phyloP scores from a whole-genome alignment of 2,329 filamentous ascomycete species.

The Ophiocordyceps camponoti-saundersi region DNA sequence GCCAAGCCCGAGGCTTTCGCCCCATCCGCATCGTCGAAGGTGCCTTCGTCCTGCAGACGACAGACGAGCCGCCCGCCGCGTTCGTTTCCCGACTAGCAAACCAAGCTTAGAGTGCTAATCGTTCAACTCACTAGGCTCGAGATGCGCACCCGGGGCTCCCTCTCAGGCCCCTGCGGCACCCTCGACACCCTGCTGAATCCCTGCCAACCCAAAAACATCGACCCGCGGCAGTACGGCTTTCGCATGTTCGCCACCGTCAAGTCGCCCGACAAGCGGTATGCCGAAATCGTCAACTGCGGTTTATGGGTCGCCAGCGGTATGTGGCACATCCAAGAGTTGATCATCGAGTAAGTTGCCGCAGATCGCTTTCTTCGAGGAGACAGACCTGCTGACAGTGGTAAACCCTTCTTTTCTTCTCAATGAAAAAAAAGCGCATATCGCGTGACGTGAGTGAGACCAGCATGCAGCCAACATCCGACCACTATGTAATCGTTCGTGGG shows the following conservation, averaged over 20 bases:
- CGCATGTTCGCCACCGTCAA: conserved; percentile 32
- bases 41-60: conserved; percentile 30
- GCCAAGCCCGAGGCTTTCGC: conserved; percentile 21
- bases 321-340: conserved; percentile 25
- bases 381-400: conserved; percentile 1
- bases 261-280: conserved; percentile 30
- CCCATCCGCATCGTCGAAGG: conserved; percentile 27
- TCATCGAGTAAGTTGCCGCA: conserved; percentile 24
- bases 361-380: background rate
- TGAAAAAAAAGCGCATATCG: conserved; percentile 4
- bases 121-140: conserved; percentile 13
- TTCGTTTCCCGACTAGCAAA: conserved; percentile 7
- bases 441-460: conserved; percentile 3
- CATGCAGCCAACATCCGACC: background rate
- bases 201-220: conserved; percentile 19
- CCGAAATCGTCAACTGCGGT: conserved; percentile 29
- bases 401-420: background rate
- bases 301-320: conserved; percentile 32
- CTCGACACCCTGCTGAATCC: conserved; percentile 22
- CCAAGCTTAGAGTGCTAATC: background rate
- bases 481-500: background rate
- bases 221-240: conserved; percentile 27
- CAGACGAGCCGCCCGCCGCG: conserved; percentile 28
- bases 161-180: conserved; percentile 26
- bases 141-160: conserved; percentile 28